A percentile compares a stretch with the other conserved stretches of the same genome.
Evolutionary conservation across 2,329 filamentous ascomycete species (phyloP).

Genomic region (Aspergillus sojae): DNA sequence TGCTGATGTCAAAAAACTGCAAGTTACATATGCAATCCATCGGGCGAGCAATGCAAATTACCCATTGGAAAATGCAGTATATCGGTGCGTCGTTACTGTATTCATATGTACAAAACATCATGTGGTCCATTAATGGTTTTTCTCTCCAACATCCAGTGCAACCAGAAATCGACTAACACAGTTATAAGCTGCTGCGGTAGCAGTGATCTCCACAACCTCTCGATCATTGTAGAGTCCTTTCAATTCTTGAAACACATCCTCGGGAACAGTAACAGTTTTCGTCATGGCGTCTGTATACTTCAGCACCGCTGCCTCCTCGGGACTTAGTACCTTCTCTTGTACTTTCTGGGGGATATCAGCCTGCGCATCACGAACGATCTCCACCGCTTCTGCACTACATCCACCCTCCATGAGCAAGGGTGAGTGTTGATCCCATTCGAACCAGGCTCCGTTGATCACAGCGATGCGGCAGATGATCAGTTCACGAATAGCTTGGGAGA

Average conservation of each 20-base stretch:
- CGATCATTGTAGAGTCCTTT: constrained; percentile 65
- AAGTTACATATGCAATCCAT: neutral
- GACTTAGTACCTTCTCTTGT: constrained; percentile 48
- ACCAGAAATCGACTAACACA: constrained; percentile 84
- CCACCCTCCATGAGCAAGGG: constrained; percentile 68
- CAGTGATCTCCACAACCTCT: constrained; percentile 79
- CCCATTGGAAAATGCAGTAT: neutral
- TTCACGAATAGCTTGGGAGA: constrained; percentile 64
- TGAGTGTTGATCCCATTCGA: constrained; percentile 80
- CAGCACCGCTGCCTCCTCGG: constrained; percentile 69
- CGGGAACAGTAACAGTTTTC: constrained; percentile 67
- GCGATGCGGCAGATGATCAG: constrained; percentile 80
- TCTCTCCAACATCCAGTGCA: constrained; percentile 67
- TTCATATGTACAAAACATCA: neutral
- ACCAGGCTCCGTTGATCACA: constrained; percentile 78
- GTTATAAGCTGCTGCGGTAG: constrained; percentile 79
- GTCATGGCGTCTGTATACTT: constrained; percentile 85
- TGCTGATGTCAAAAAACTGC: neutral
- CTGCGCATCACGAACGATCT: constrained; percentile 35
- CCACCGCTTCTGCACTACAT: constrained; percentile 52
- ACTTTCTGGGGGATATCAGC: constrained; percentile 30
- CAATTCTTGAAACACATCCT: constrained; percentile 68
- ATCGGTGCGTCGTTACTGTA: constrained; percentile 1
- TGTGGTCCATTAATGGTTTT: constrained; percentile 30
- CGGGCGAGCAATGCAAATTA: neutral